Conservation (phyloP, 768 basidiomycete genomes). For the Flagelloscypha sp. region DNA sequence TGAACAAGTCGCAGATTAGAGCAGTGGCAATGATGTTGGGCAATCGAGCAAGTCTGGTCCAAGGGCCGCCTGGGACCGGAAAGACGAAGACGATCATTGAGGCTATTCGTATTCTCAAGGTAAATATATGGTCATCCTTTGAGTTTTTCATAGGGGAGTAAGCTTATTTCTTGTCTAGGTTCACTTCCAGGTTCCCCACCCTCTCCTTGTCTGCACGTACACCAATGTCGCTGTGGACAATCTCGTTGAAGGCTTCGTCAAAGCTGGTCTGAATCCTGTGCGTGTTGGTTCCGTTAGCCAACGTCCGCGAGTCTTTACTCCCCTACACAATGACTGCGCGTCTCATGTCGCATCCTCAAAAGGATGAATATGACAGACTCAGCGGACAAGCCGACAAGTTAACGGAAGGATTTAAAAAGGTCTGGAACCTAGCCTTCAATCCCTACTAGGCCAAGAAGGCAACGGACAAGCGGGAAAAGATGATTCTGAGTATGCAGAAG, state of each 20-base stretch:
- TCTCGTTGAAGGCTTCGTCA: constrained; percentile 66
- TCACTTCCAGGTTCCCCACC: constrained; percentile 76
- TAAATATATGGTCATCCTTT: constrained; percentile 13
- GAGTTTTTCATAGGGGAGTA: background rate
- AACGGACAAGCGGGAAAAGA: constrained; percentile 20
- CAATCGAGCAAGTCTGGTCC: constrained; percentile 69
- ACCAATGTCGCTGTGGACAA: constrained; percentile 93
- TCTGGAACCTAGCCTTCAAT: constrained; percentile 9
- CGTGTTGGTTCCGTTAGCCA: constrained; percentile 64
- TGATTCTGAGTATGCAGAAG: constrained; percentile 16
- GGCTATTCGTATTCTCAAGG: constrained; percentile 72
- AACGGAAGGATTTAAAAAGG: constrained; percentile 11
- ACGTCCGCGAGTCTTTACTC: constrained; percentile 47
- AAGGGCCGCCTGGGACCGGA: constrained; percentile 89
- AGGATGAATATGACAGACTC: constrained; percentile 13
- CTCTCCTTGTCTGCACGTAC: constrained; percentile 87
- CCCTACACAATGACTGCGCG: constrained; percentile 57
- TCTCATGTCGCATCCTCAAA: constrained; percentile 48
- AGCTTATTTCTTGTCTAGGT: constrained; percentile 28
- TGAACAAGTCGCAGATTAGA: constrained; percentile 72
- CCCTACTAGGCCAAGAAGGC: constrained; percentile 7
- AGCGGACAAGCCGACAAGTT: constrained; percentile 7
- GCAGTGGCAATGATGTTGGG: constrained; percentile 87
- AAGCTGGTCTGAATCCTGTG: constrained; percentile 58
- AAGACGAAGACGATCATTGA: constrained; percentile 93